A percentile compares a stretch with the other conserved stretches of the same genome.
Conservation (phyloP, 1,284 basidiomycete genomes). For the Tilletiopsis washingtonensis region DNA sequence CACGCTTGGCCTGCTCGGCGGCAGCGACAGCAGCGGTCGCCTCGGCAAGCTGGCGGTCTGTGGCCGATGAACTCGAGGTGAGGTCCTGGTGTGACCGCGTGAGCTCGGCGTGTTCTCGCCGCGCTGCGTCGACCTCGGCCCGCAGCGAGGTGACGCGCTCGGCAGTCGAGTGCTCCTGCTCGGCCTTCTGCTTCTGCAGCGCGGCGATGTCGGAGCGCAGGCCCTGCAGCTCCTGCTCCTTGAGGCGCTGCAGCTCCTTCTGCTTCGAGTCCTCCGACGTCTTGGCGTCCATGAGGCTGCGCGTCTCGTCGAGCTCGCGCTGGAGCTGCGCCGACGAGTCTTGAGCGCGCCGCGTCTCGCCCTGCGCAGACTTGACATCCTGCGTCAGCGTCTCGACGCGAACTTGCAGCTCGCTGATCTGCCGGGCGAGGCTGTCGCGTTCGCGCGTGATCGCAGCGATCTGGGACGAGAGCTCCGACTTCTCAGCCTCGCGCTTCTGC, state of each 20-base stretch:
- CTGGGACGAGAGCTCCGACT: conserved; percentile 58
- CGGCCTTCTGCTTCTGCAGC: conserved; percentile 32
- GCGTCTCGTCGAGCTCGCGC: conserved; percentile 68
- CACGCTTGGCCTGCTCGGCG: conserved; percentile 64
- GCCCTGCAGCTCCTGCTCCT: conserved; percentile 69
- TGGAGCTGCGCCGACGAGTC: conserved; percentile 60
- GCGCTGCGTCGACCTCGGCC: conserved; percentile 48
- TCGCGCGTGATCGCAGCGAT: conserved; percentile 54
- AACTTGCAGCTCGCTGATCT: conserved; percentile 59
- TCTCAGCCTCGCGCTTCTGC: conserved; percentile 68
- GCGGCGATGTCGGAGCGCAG: conserved; percentile 62
- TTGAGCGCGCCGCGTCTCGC: conserved; percentile 57
- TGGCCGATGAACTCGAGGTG: neutral
- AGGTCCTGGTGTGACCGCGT: conserved; percentile 5
- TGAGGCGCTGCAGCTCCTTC: conserved; percentile 75
- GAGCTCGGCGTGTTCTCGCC: conserved; percentile 19
- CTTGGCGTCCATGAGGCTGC: conserved; percentile 72
- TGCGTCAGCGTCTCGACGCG: conserved; percentile 62
- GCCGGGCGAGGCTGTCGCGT: conserved; percentile 48
- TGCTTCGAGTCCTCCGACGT: conserved; percentile 75
- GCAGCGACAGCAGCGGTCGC: conserved; percentile 57
- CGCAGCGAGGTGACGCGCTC: conserved; percentile 43
- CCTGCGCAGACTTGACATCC: conserved; percentile 61
- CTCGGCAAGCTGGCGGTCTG: conserved; percentile 47
- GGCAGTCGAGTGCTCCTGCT: conserved; percentile 41